Evolutionary conservation across 208 protist species (phyloP), one percentile per base, ranked within the genome.

Genomic region (Trypanosomatidae sp.): DNA sequence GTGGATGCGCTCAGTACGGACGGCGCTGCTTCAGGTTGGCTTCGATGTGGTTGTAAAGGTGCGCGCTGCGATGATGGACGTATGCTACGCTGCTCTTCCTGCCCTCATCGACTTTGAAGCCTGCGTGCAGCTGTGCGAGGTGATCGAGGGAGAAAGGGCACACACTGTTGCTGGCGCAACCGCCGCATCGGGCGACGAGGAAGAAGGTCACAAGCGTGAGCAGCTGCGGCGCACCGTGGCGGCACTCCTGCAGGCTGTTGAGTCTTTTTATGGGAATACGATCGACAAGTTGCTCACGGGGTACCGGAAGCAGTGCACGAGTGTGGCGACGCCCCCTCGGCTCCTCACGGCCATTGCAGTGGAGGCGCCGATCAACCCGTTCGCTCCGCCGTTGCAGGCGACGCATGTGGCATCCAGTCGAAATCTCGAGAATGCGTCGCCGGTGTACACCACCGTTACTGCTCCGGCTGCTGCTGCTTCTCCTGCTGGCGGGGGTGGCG

Each of bases 21-120:
- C 62, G n/a, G 69, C 73, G 0, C 73, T 83, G 10, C 68, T 74
- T 39, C 69, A 73, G 4, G 56, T 79, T 17, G 69, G 73, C 30
- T 83, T 76, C 64, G 67, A 79, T 43, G 17, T 83, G 0, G 50
- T 83, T 13, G 68, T 71, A 28, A 83, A 83, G 44, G 62, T 56
- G 36, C 52, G 55, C 5, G 59, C 64, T 1, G 19, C 44, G 1
- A 44, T 76, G 73, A 72, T 83, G 25, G 79, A 82, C 25, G 52
- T 49, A 9, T 83, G 79, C 47, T 79, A 83, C 67, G 58, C 72
- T 44, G 47, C 73, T 12, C 3, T 83, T 6, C 73, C 79, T 6
- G 58, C 66, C 7, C 9, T 80, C 0, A 25, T 73, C 1, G 76
- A 80, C 50, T 80, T 68, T 30, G 76, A 80, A 30, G 52, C 47